Conservation (phyloP, 73 alveolate species). For the Paramecium biaurelia region DNA sequence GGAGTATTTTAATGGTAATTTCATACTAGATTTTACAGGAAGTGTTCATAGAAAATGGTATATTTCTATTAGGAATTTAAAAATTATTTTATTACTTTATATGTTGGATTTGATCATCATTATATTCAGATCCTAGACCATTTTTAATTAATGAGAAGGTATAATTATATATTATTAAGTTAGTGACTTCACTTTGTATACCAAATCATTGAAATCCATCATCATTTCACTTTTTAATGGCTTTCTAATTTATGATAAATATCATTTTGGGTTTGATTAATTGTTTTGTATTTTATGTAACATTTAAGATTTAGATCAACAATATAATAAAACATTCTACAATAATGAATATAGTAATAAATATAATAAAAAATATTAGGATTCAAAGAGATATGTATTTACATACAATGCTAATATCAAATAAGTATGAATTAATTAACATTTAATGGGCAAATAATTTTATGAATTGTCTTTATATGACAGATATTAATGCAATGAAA, state of each 20-base stretch:
- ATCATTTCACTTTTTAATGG: conserved; percentile 27
- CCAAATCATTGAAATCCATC: conserved; percentile 47
- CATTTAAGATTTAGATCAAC: background rate
- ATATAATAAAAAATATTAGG: background rate
- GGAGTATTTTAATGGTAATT: conserved; percentile 14
- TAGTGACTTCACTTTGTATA: background rate
- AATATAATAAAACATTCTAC: background rate
- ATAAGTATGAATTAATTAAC: background rate
- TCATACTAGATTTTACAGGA: background rate
- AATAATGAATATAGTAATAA: background rate
- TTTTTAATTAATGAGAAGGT: conserved; percentile 20
- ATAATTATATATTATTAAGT: background rate
- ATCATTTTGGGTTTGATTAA: background rate
- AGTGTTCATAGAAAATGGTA: background rate
- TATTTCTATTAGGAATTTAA: background rate
- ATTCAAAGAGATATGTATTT: background rate
- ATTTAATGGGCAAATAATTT: conserved; percentile 4
- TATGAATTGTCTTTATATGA: conserved; percentile 2
- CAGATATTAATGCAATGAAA: background rate
- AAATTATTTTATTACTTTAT: background rate
- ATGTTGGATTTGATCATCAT: conserved; percentile 46
- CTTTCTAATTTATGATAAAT: conserved; percentile 9
- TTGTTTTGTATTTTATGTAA: background rate
- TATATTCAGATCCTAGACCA: conserved; percentile 42
- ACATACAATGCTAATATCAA: background rate